phyloP scores from a whole-genome alignment of 2,329 filamentous ascomycete genomes.

The Botrytis byssoidea region DNA sequence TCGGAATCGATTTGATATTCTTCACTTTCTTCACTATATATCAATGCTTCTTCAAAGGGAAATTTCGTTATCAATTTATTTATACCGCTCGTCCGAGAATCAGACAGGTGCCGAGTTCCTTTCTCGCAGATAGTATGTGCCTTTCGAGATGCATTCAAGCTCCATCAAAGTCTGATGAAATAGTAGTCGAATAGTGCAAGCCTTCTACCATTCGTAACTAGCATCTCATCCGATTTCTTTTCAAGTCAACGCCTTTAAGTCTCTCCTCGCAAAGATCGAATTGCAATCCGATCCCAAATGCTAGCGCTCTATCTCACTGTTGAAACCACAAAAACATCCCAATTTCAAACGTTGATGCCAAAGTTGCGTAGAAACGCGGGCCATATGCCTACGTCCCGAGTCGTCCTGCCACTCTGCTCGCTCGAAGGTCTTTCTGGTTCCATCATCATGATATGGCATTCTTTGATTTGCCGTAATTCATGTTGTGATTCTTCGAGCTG shows the following conservation, averaged over 20 bases:
- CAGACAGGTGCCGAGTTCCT: not conserved
- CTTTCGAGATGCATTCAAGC: not conserved
- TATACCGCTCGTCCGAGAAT: not conserved
- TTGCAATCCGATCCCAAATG: not conserved
- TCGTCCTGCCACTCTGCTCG: not conserved
- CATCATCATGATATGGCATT: not conserved
- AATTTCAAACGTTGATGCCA: not conserved
- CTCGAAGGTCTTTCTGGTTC: not conserved
- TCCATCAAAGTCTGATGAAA: not conserved
- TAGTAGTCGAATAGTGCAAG: not conserved
- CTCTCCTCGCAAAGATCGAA: not conserved
- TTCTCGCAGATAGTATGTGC: not conserved
- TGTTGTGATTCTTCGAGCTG: not conserved
- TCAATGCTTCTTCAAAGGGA: too few species aligned
- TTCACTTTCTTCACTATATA: not conserved
- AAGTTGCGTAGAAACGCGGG: not conserved
- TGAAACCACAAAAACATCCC: not conserved
- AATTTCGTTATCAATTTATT: not conserved
- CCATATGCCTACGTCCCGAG: not conserved
- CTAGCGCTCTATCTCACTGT: not conserved
- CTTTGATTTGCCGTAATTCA: not conserved
- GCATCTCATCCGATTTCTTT: fast-evolving
- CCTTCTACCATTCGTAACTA: not conserved
- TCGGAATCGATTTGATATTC: not conserved
- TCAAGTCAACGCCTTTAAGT: not conserved